Conservation (phyloP, 805 yeast species). For the Torulaspora maleeae region DNA sequence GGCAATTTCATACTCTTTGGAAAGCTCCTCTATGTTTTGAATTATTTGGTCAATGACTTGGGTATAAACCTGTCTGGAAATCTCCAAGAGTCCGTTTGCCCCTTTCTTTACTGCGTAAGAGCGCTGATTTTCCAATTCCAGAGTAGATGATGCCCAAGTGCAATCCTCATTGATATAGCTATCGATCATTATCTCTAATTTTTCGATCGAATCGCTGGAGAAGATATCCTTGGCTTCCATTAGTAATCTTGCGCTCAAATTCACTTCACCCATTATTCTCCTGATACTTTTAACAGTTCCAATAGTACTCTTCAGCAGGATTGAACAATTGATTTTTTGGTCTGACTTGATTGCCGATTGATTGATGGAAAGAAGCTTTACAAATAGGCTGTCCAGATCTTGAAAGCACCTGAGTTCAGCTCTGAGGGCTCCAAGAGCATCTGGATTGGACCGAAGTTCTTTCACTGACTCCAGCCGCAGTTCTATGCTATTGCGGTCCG, state of each 20-base stretch:
- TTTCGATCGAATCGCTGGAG: constrained; percentile 20
- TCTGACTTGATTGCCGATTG: constrained; percentile 26
- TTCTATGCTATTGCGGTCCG: constrained; percentile 36
- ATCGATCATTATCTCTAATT: constrained; percentile 29
- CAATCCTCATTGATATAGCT: constrained; percentile 41
- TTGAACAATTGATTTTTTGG: constrained; percentile 41
- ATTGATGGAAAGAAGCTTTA: constrained; percentile 34
- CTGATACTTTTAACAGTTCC: constrained; percentile 13
- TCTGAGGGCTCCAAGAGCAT: constrained; percentile 17
- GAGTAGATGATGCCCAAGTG: constrained; percentile 38
- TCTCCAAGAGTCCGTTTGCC: constrained; percentile 43
- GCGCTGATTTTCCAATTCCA: constrained; percentile 43
- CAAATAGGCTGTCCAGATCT: constrained; percentile 42
- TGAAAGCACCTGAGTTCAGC: constrained; percentile 28
- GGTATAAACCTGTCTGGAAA: constrained; percentile 42
- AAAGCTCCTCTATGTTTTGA: constrained; percentile 25
- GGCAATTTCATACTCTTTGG: constrained; percentile 22
- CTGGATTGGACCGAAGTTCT: constrained; percentile 32
- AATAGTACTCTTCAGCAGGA: constrained; percentile 39
- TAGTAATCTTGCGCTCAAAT: constrained; percentile 20
- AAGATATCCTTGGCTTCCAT: constrained; percentile 33
- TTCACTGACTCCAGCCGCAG: constrained; percentile 38
- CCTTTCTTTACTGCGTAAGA: constrained; percentile 44
- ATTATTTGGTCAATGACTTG: constrained; percentile 38
- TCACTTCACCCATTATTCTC: constrained; percentile 10